A percentile compares a stretch with the other conserved stretches of the same genome.
These are phyloP conservation scores for Colletotrichum tanaceti DNA, from an alignment of 2,329 filamentous ascomycete species.

Conservation along the genomic window DNA sequence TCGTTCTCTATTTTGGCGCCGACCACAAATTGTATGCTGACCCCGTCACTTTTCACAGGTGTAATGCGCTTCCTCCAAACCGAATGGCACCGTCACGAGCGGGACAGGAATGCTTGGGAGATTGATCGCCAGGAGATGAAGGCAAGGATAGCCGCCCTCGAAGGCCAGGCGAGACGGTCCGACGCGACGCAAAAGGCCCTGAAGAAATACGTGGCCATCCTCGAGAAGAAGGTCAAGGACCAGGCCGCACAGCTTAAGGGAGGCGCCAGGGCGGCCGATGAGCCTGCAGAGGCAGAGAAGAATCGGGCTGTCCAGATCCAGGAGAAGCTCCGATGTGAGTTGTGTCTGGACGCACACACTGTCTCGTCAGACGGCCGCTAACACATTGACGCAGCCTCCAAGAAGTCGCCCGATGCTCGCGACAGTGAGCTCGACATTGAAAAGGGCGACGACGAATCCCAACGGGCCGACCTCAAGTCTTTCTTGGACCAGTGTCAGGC, in stretches of 20 bases:
- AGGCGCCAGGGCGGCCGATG: slow-evolving; percentile 57
- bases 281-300: slow-evolving; percentile 59
- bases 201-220: slow-evolving; percentile 88
- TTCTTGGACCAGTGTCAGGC: slow-evolving; percentile 74
- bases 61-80: slow-evolving; percentile 99
- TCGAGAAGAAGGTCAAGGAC: slow-evolving; percentile 88
- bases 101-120: slow-evolving; percentile 98
- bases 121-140: slow-evolving; percentile 99
- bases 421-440: slow-evolving; percentile 58
- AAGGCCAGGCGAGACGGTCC: slow-evolving; percentile 87
- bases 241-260: slow-evolving; percentile 79
- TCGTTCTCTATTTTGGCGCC: not conserved
- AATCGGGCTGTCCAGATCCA: slow-evolving; percentile 65
- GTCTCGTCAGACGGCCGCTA: not conserved
- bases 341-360: not conserved
- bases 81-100: slow-evolving; percentile 98
- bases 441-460: slow-evolving; percentile 61
- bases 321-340: slow-evolving; percentile 66
- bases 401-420: slow-evolving; percentile 52
- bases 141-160: slow-evolving; percentile 91
- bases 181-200: slow-evolving; percentile 90
- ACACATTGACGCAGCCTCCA: slow-evolving; percentile 23
- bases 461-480: slow-evolving; percentile 65
- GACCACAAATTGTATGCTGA: slow-evolving; percentile 8
- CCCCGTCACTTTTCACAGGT: slow-evolving; percentile 61